A percentile compares a stretch with the other conserved stretches of the same genome.
Evolutionary conservation across 2,329 filamentous ascomycete species (phyloP).

Genomic region (Sporothrix variecibatus): DNA sequence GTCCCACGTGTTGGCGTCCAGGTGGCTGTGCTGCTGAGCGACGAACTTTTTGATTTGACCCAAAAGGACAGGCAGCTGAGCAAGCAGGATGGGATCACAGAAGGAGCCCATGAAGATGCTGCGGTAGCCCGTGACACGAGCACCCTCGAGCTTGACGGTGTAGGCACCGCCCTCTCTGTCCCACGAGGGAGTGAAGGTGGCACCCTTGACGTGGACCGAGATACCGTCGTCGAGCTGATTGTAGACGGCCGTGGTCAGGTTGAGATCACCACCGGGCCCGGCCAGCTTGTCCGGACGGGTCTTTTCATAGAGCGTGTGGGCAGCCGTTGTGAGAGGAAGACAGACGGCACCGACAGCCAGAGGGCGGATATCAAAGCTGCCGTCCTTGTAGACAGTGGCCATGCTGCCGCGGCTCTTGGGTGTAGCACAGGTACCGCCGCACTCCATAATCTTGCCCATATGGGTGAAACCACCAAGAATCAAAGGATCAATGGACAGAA

Average conservation of each 20-base stretch:
- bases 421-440: conserved; percentile 49
- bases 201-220: conserved; percentile 45
- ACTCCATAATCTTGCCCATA: conserved; percentile 61
- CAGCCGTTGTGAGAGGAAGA: conserved; percentile 51
- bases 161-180: neutral
- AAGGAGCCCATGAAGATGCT: conserved; percentile 31
- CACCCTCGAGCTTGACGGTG: conserved; percentile 52
- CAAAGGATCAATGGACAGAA: neutral
- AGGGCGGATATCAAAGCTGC: conserved; percentile 51
- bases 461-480: conserved; percentile 45
- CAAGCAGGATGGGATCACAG: conserved; percentile 45
- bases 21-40: conserved; percentile 42
- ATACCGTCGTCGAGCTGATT: conserved; percentile 43
- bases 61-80: conserved; percentile 37
- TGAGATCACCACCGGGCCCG: conserved; percentile 52
- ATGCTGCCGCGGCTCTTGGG: conserved; percentile 49
- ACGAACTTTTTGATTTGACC: conserved; percentile 44
- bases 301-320: conserved; percentile 59
- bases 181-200: conserved; percentile 38
- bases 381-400: conserved; percentile 43
- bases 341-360: conserved; percentile 44
- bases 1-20: conserved; percentile 42
- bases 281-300: conserved; percentile 50
- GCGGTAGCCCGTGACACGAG: conserved; percentile 26
- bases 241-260: conserved; percentile 45